Evolutionary conservation across 2,329 filamentous ascomycete species (phyloP).

Genomic region (Monosporascus sp.): DNA sequence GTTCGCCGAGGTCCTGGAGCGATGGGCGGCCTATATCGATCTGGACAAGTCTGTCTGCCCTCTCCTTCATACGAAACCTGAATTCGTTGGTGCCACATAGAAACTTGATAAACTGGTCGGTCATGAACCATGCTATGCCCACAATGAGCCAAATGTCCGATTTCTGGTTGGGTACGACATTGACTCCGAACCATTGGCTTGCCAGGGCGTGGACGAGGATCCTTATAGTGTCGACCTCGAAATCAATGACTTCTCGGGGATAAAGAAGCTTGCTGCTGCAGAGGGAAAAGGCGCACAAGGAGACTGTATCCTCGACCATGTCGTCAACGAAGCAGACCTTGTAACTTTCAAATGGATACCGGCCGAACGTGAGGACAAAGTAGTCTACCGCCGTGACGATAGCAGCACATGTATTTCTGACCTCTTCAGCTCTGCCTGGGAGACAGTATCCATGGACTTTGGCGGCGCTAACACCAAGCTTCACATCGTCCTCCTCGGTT

Average conservation of each 20-base stretch:
- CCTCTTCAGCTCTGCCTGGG: slow-evolving; percentile 74
- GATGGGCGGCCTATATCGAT: slow-evolving; percentile 79
- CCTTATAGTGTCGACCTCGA: slow-evolving; percentile 75
- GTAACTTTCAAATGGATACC: slow-evolving; percentile 88
- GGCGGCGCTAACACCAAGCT: slow-evolving; percentile 80
- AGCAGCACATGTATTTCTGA: slow-evolving; percentile 81
- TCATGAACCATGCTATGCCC: slow-evolving; percentile 91
- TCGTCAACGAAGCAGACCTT: slow-evolving; percentile 95
- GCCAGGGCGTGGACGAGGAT: slow-evolving; percentile 79
- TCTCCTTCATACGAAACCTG: slow-evolving; percentile 79
- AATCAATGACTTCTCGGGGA: slow-evolving; percentile 79
- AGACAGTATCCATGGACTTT: slow-evolving; percentile 90
- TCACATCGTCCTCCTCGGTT: slow-evolving; percentile 86
- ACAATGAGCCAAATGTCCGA: slow-evolving; percentile 85
- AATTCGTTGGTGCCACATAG: slow-evolving; percentile 95
- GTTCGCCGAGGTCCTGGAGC: slow-evolving; percentile 71
- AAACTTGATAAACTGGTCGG: slow-evolving; percentile 84
- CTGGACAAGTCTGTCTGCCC: slow-evolving; percentile 77
- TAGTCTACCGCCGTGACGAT: slow-evolving; percentile 85
- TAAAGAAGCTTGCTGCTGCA: slow-evolving; percentile 84
- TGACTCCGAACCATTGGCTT: slow-evolving; percentile 91
- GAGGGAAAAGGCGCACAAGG: slow-evolving; percentile 78
- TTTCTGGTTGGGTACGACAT: slow-evolving; percentile 77
- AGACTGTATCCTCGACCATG: slow-evolving; percentile 66
- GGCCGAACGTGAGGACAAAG: slow-evolving; percentile 81